Conservation (phyloP, 345 rosid species). For the Mallotus nudiflorus region DNA sequence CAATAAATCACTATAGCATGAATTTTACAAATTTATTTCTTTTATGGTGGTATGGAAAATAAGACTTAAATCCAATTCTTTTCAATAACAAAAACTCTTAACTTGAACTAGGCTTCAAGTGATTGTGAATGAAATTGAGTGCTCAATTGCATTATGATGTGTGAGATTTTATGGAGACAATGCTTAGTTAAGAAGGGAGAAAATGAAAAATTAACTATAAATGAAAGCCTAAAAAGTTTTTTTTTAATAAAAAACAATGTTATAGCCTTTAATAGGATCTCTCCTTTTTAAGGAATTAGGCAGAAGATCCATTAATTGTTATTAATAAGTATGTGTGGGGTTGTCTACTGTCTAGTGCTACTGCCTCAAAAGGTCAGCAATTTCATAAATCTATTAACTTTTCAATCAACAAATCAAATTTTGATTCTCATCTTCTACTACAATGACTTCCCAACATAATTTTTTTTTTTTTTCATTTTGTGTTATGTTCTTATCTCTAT, state of each 20-base stretch:
- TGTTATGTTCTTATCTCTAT: no score
- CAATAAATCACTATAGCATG: no score
- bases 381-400: not conserved
- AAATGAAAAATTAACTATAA: not conserved
- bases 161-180: not conserved
- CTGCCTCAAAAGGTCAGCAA: constrained; percentile 17
- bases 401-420: not conserved
- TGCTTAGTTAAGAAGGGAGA: constrained; percentile 2
- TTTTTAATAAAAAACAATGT: constrained; percentile 16
- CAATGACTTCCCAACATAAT: not conserved
- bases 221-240: constrained; percentile 11
- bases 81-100: no score
- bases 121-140: no score
- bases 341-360: not conserved
- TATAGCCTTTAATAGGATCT: constrained; percentile 10
- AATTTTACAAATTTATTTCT: no score
- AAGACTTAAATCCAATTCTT: no score
- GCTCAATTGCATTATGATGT: no score
- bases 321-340: not conserved
- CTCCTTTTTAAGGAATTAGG: constrained; percentile 30
- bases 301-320: constrained; percentile 17
- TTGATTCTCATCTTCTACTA: constrained; percentile 2
- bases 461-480: not conserved
- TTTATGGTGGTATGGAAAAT: no score
- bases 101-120: no score